phyloP scores from a whole-genome alignment of 169 alveolate genomes.

The Plasmodium falciparum region DNA sequence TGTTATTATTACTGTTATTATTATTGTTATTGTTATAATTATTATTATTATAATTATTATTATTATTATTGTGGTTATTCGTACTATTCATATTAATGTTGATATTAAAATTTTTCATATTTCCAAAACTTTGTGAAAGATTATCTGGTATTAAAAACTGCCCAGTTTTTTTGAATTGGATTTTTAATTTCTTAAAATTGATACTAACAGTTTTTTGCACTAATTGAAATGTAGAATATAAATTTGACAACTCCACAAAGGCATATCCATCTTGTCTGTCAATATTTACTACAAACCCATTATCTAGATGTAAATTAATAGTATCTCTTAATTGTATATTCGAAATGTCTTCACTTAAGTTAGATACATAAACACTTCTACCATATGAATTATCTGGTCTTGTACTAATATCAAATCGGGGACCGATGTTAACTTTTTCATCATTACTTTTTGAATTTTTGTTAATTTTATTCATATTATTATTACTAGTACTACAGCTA shows the following conservation, averaged over 20 bases:
- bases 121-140: conserved; percentile 17
- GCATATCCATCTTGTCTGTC: conserved; percentile 77
- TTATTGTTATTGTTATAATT: not conserved
- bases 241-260: conserved; percentile 66
- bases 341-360: conserved; percentile 69
- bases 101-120: not conserved
- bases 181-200: conserved; percentile 68
- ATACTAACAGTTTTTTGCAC: conserved; percentile 62
- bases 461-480: conserved; percentile 10
- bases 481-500: conserved; percentile 12
- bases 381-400: conserved; percentile 76
- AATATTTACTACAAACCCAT: conserved; percentile 70
- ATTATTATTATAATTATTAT: not conserved
- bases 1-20: not conserved
- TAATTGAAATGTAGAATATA: conserved; percentile 57
- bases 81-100: conserved; percentile 6
- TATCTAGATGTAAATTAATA: conserved; percentile 52
- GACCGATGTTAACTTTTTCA: conserved; percentile 47
- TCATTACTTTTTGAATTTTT: conserved; percentile 26
- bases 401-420: conserved; percentile 72
- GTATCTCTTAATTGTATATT: conserved; percentile 62
- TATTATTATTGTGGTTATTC: not conserved
- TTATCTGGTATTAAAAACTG: conserved; percentile 73
- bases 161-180: conserved; percentile 73
- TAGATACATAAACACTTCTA: conserved; percentile 74